Base-by-base conservation (phyloP, 306 rosid species). In the Sindora glabra region DNA sequence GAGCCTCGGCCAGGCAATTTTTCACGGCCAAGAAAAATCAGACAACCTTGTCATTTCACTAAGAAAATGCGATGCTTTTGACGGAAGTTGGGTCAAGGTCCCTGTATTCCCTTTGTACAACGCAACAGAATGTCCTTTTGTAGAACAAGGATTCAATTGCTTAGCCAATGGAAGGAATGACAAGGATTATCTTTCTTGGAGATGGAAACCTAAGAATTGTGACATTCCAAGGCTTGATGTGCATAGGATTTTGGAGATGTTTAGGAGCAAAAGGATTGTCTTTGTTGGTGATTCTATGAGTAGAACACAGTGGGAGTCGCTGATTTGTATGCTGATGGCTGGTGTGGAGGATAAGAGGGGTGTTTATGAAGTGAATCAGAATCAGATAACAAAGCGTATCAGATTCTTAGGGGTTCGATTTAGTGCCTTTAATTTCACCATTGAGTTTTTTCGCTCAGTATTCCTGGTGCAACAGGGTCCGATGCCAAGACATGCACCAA, bases 271-370 rank as follows among this genome's bases (percentile, higher is more conserved):
- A 66, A 81, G 89, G 64, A 65, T 89, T 68, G 95, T 85, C 65
- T 89, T 89, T 49, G 89, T 85, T 6, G 96, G 96, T 5, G 96
- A 89, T 85, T 89, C 96, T 8, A 89, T 89, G 91, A 86, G 95
- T 56, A 86, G 96, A 59, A 79, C 96, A 26, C 95, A 89, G 72
- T 89, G 95, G 96, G 96, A 89, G 48, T 89, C 95, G 25, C 68
- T 89, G 48, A 75, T 89, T 69, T 89, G 96, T 73, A 75, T 86
- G 82, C 79, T 89, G 24, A 86, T 89, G 97, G 78, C 79, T 59
- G 95, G 97, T 24, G 89, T 86, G 39, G 83, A 76, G 68, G 90
- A 89, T 77, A 83, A 86, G 72, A 66, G 22, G 48, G 62, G 81
- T 65, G 95, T 86, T 59, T 89, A 79, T 77, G 97, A 89, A 78